These are phyloP conservation scores for Neospermospora avenae DNA, from an alignment of 2,329 filamentous ascomycete genomes.

Conservation along the genomic window DNA sequence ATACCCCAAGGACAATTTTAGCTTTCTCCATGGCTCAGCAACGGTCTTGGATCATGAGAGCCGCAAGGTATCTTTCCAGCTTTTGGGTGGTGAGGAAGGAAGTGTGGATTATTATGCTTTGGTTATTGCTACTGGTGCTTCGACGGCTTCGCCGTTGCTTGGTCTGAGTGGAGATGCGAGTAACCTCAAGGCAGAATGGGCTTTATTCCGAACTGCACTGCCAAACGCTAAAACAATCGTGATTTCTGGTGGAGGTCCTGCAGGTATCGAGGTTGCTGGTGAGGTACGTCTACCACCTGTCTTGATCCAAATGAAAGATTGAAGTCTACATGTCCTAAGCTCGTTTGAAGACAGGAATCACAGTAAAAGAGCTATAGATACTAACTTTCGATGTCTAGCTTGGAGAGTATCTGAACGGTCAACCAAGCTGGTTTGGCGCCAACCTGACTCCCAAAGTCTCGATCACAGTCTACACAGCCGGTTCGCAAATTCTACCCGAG, in stretches of 20 bases:
- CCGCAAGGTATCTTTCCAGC: conserved; percentile 36
- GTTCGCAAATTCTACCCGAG: conserved; percentile 39
- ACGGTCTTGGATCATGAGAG: conserved; percentile 36
- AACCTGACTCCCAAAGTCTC: conserved; percentile 37
- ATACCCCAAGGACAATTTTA: conserved; percentile 39
- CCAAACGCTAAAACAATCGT: conserved; percentile 42
- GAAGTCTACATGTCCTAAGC: too few species aligned
- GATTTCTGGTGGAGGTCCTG: conserved; percentile 43
- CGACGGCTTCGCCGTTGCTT: conserved; percentile 44
- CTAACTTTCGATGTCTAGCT: conserved; percentile 24
- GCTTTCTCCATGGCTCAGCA: conserved; percentile 43
- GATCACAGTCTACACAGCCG: conserved; percentile 45
- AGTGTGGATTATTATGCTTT: conserved; percentile 44
- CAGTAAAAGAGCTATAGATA: too few species aligned
- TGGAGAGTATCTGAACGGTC: conserved; percentile 49
- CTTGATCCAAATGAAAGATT: too few species aligned
- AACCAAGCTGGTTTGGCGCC: conserved; percentile 38
- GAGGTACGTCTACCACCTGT: not conserved
- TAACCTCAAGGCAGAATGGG: conserved; percentile 37
- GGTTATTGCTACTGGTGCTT: conserved; percentile 47
- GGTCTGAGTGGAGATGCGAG: conserved; percentile 39
- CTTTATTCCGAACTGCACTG: conserved; percentile 40
- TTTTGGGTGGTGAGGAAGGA: conserved; percentile 9
- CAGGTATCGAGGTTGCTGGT: conserved; percentile 46
- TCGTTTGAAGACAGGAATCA: too few species aligned